Conservation (phyloP, 441 rosid species). For the Capsella rubella region DNA sequence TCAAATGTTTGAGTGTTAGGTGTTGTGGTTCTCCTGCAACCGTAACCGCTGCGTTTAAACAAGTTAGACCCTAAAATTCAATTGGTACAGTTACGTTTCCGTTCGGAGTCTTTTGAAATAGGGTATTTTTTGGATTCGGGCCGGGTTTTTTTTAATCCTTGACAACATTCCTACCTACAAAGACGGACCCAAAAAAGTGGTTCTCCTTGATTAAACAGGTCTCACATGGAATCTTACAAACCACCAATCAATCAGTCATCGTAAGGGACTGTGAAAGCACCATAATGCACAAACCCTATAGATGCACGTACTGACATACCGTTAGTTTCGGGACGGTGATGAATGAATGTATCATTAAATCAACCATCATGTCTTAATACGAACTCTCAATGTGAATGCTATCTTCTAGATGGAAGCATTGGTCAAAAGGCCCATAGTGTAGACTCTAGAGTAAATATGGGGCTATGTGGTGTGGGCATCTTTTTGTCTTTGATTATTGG, state of each 20-base stretch:
- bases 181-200: not conserved
- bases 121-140: too few relatives aligned
- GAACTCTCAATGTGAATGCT: too few relatives aligned
- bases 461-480: not conserved
- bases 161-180: not conserved
- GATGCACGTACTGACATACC: not conserved
- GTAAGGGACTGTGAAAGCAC: not conserved
- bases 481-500: not conserved
- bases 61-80: too few relatives aligned
- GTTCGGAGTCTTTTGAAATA: too few relatives aligned
- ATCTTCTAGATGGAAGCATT: not conserved
- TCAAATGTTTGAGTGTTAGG: not conserved
- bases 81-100: too few relatives aligned
- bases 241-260: not conserved
- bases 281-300: not conserved
- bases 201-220: not conserved
- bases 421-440: constrained; percentile 3
- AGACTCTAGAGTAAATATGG: not conserved
- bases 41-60: too few relatives aligned
- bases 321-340: not conserved
- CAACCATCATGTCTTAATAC: too few relatives aligned
- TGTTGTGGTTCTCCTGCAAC: too few relatives aligned
- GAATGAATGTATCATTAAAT: not conserved
- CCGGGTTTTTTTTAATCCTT: too few relatives aligned
- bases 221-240: not conserved